Conservation (phyloP, 495 filamentous ascomycete genomes). For the Talaromyces thailandensis region DNA sequence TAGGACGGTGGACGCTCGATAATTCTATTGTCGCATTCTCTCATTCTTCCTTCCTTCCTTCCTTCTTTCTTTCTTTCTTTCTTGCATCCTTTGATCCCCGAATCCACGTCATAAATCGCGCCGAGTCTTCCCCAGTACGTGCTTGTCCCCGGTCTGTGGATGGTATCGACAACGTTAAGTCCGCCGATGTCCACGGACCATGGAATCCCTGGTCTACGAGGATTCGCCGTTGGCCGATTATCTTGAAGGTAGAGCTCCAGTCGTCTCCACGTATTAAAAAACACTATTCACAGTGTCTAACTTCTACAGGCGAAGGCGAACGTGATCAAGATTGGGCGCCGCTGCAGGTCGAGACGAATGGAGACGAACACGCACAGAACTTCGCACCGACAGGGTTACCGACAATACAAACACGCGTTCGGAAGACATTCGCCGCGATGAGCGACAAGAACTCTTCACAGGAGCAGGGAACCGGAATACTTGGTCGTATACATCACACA, state of each 20-base stretch:
- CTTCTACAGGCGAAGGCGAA: conserved; percentile 37
- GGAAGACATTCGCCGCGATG: conserved; percentile 53
- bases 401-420: conserved; percentile 56
- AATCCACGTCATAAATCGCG: neutral
- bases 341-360: conserved; percentile 32
- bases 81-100: neutral
- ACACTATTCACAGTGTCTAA: conserved; percentile 7
- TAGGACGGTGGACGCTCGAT: neutral
- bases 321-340: conserved; percentile 33
- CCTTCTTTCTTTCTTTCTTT: neutral
- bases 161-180: neutral
- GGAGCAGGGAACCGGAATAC: neutral
- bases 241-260: conserved; percentile 52
- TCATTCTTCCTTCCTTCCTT: neutral
- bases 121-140: neutral
- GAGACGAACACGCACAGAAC: conserved; percentile 28
- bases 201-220: conserved; percentile 90
- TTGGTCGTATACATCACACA: conserved; percentile 45
- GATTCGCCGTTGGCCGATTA: conserved; percentile 88
- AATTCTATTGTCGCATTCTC: neutral
- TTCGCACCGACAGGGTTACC: conserved; percentile 73
- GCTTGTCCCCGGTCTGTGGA: neutral
- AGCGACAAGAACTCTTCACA: conserved; percentile 21
- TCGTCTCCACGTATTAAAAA: neutral
- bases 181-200: conserved; percentile 33